Base-by-base conservation (phyloP, 306 rosid genomes). In the Dalbergia oliveri region DNA sequence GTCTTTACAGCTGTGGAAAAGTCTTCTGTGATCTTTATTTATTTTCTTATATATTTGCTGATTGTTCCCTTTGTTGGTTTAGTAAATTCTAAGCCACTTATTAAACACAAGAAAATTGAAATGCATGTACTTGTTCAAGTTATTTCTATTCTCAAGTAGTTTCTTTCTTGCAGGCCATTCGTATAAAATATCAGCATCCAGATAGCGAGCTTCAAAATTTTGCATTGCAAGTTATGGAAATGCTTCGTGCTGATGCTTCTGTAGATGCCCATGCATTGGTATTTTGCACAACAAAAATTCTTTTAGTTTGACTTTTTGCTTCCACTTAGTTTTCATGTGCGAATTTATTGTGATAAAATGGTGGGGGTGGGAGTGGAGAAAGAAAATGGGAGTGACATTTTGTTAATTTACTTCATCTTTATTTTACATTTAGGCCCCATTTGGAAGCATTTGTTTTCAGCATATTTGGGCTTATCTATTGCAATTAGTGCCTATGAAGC, bases 181-280 rank as follows among this genome's bases (percentile, higher is more conserved):
- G 89, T 62, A 84, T 88, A 34, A 91, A 90, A 76, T 95, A 95
- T 86, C 80, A 83, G 80, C 97, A 86, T 83, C 97, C 99, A 43
- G 99, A 95, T 66, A 87, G 88, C 72, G 98, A 92, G 88, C 97
- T 95, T 39, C 98, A 87, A 87, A 86, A 83, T 87, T 93, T 79
- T 61, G 93, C 90, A 15, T 56, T 89, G 84, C 96, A 89, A 86
- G 92, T 93, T 72, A 86, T 95, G 87, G 98, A 93, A 73, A 86
- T 93, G 92, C 97, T 95, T 77, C 78, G 81, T 41, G 85, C 88
- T 70, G 98, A 95, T 88, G 75, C 89, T 80, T 81, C 90, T 70
- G 90, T 87, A 81, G 98, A 93, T 79, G 92, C 98, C 69, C 94
- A 93, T 79, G 85, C 97, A 9, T 80, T 93, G 97, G 99, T 95